phyloP scores from a whole-genome alignment of 352 stramenopile species.

The Globisporangium mamillatum region DNA sequence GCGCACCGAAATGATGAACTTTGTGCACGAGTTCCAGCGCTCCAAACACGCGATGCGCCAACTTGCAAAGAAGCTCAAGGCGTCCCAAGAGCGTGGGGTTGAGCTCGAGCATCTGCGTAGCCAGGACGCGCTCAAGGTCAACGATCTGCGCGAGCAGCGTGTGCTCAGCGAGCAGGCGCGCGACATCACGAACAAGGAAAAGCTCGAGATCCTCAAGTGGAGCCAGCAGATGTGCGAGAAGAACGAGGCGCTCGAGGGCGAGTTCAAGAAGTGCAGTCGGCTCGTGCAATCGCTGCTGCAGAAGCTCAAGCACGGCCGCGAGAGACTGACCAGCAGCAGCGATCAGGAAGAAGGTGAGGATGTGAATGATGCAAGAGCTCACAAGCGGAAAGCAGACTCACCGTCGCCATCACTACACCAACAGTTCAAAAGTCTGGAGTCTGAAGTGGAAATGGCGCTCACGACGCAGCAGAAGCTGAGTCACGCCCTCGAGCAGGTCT shows the following conservation, averaged over 20 bases:
- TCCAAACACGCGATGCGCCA: slow-evolving; percentile 31
- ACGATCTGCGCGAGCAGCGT: slow-evolving; percentile 42
- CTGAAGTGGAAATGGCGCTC: slow-evolving; percentile 24
- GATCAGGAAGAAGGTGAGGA: not conserved
- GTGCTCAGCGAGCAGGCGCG: slow-evolving; percentile 50
- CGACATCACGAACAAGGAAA: slow-evolving; percentile 62
- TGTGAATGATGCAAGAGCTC: not conserved
- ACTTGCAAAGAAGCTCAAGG: slow-evolving; percentile 32
- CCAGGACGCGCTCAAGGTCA: slow-evolving; percentile 34
- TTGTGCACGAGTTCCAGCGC: slow-evolving; percentile 51
- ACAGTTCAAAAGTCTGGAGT: slow-evolving; percentile 21
- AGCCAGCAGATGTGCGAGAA: slow-evolving; percentile 55
- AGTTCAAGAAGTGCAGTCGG: slow-evolving; percentile 30
- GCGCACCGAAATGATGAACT: slow-evolving; percentile 44
- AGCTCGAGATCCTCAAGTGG: slow-evolving; percentile 60
- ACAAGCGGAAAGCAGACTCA: not conserved
- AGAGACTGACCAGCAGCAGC: not conserved
- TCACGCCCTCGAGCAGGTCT: slow-evolving; percentile 20
- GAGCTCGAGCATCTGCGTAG: slow-evolving; percentile 44
- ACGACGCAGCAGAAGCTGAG: slow-evolving; percentile 22
- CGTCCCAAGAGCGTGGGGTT: slow-evolving; percentile 21
- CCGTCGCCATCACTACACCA: slow-evolving; percentile 3
- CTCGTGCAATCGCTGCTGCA: slow-evolving; percentile 26
- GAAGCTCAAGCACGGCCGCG: slow-evolving; percentile 18
- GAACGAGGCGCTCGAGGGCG: slow-evolving; percentile 37